Evolutionary conservation across 139 green algal species (phyloP).

Genomic region (Gonium pectorale): DNA sequence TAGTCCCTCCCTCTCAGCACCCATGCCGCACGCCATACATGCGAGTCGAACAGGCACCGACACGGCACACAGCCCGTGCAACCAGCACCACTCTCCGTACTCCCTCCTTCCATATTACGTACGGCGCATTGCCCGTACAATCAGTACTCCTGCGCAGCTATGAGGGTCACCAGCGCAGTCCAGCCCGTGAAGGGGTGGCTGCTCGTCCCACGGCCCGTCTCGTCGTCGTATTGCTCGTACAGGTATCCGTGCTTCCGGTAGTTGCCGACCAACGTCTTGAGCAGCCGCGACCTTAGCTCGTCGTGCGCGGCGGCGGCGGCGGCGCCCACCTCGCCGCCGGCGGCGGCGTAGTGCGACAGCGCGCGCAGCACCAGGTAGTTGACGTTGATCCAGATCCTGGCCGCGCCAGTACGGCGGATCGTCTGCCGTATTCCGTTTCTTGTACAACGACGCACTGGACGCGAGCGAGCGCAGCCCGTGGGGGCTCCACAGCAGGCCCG

Average conservation of each 20-base stretch:
- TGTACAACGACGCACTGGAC: constrained; percentile 75
- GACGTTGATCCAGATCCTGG: constrained; percentile 94
- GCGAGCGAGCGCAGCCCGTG: constrained; percentile 81
- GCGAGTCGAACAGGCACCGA: too few species aligned
- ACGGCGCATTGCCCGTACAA: too few species aligned
- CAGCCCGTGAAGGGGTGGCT: constrained; percentile 95
- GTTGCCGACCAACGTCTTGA: constrained; percentile 79
- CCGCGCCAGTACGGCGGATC: constrained; percentile 95
- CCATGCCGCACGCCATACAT: too few species aligned
- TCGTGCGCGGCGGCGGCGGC: constrained; percentile 56
- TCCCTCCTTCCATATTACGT: too few species aligned
- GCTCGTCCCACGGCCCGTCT: constrained; percentile 78
- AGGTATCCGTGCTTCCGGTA: constrained; percentile 85
- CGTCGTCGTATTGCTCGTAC: constrained; percentile 93
- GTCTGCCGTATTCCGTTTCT: constrained; percentile 89
- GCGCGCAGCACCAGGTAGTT: constrained; percentile 91
- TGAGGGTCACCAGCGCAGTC: constrained; percentile 89
- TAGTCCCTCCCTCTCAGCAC: too few species aligned
- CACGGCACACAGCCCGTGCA: too few species aligned
- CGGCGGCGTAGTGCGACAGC: constrained; percentile 57
- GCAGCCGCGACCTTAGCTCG: constrained; percentile 71
- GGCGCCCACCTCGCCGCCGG: constrained; percentile 1
- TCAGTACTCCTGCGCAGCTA: constrained; percentile 68
- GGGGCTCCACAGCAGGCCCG: constrained; percentile 80
- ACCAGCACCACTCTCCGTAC: too few species aligned